Base-by-base conservation (phyloP, 768 basidiomycete genomes). In the Leucocoprinus leucothites region DNA sequence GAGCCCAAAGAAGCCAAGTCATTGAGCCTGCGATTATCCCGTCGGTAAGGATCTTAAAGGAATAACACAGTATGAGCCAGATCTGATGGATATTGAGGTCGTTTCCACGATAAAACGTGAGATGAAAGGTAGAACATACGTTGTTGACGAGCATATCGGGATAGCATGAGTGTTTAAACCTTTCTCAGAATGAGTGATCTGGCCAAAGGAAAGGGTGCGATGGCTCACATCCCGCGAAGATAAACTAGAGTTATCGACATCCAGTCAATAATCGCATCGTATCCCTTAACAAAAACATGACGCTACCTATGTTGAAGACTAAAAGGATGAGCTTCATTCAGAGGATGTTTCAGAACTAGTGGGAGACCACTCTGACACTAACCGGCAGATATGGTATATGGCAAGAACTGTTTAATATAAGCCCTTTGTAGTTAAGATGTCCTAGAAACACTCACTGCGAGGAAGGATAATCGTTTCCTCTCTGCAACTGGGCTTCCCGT, bases 11-110 rank as follows among this genome's bases (percentile, higher is more conserved):
- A 41, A 43, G 19, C 51, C 51, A 52, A 28, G 21, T 43, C 51
- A 52, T 52, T 16, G 26, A 43, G 19, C 28, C 40, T 3, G 51
- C 41, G 22, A 52, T 52, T 25, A 43, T 21, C 28, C 42, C 51
- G 28, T 52, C 51, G 21, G 51, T 43, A 1, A 52, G 26, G 21
- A 52, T 44, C 42, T 52, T 52, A 26, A 44, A 44, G 21, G 9
- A 1, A 24, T 52, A 52, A 8, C 41, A 43, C 13, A 44, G 14
- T 18, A 52, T 28, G 19, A 52, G 18, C 42, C 41, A 52, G 51
- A 35, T 52, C 51, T 52, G 18, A 41, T 14, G 8, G 14, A 31
- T 11, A 11, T 5, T 31, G 11, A 31, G 31, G 31, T 11, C 11
- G 6, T 5, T n/a, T n/a, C n/a, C n/a, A n/a, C n/a, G n/a, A n/a